Evolutionary conservation across 2,329 filamentous ascomycete genomes (phyloP).

Genomic region (Knufia fluminis): DNA sequence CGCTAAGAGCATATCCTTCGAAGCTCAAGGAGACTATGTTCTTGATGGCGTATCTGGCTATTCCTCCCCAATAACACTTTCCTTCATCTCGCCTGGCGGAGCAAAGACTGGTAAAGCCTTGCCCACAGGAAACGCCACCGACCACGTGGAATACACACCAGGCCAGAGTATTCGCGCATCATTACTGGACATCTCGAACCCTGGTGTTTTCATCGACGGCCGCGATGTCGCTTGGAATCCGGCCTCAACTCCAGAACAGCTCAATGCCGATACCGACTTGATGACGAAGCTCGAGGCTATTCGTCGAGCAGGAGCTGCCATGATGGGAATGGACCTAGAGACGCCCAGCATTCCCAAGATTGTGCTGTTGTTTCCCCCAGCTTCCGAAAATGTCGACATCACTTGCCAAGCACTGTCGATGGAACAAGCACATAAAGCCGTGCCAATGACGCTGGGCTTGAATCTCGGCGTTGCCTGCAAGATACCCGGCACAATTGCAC

Average conservation of each 20-base stretch:
- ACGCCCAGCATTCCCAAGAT: conserved; percentile 42
- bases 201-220: conserved; percentile 53
- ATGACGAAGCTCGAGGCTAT: conserved; percentile 46
- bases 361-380: conserved; percentile 55
- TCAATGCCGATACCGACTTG: conserved; percentile 40
- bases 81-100: conserved; percentile 54
- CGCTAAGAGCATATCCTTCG: conserved; percentile 6
- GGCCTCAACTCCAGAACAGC: conserved; percentile 45
- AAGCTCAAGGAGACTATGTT: conserved; percentile 43
- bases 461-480: conserved; percentile 42
- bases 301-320: conserved; percentile 46
- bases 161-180: conserved; percentile 39
- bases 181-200: conserved; percentile 56
- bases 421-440: conserved; percentile 48
- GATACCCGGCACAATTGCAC: conserved; percentile 34
- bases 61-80: conserved; percentile 48
- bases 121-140: conserved; percentile 49
- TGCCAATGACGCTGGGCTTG: conserved; percentile 48
- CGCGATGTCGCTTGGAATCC: conserved; percentile 43
- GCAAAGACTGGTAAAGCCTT: conserved; percentile 54
- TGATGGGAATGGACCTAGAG: conserved; percentile 50
- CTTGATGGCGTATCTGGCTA: conserved; percentile 58
- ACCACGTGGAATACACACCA: conserved; percentile 35
- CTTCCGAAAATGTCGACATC: conserved; percentile 34
- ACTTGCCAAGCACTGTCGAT: conserved; percentile 46